phyloP scores from a whole-genome alignment of 2,329 filamentous ascomycete genomes.

The Aspergillus luchuensis region DNA sequence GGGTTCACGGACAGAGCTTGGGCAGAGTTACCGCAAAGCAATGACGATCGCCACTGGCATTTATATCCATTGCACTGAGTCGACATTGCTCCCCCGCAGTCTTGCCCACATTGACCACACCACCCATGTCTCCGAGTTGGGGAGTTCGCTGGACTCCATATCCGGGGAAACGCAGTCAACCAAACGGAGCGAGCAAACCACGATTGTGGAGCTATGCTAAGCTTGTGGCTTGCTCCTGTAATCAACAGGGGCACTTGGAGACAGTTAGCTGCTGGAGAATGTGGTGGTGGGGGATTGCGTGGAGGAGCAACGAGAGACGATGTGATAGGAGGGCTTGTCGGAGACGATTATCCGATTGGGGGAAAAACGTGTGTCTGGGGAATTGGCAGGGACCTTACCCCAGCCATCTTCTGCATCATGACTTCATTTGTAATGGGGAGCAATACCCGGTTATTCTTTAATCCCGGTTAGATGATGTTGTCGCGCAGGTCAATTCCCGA shows the following conservation, averaged over 20 bases:
- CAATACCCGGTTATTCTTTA: background rate
- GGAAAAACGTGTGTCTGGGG: background rate
- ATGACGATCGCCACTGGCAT: background rate
- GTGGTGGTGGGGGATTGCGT: background rate
- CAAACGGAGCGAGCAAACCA: background rate
- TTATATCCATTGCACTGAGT: background rate
- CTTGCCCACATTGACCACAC: background rate
- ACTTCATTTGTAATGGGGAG: background rate
- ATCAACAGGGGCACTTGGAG: background rate
- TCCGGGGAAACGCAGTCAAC: slow-evolving; percentile 3
- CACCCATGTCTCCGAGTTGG: background rate
- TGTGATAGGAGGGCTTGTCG: slow-evolving; percentile 7
- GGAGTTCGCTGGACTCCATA: background rate
- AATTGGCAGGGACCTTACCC: background rate
- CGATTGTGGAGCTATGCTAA: background rate
- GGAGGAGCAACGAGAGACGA: background rate
- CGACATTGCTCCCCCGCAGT: too few relatives aligned
- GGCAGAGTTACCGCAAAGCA: too few relatives aligned
- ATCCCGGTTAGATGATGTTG: background rate
- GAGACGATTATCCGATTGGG: slow-evolving; percentile 10
- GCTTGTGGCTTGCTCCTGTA: background rate
- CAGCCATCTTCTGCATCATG: background rate
- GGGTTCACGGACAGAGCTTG: background rate
- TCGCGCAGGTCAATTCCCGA: background rate
- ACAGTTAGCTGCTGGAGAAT: background rate